phyloP scores from a whole-genome alignment of 169 alveolate genomes.

The Cryptosporidium canis region DNA sequence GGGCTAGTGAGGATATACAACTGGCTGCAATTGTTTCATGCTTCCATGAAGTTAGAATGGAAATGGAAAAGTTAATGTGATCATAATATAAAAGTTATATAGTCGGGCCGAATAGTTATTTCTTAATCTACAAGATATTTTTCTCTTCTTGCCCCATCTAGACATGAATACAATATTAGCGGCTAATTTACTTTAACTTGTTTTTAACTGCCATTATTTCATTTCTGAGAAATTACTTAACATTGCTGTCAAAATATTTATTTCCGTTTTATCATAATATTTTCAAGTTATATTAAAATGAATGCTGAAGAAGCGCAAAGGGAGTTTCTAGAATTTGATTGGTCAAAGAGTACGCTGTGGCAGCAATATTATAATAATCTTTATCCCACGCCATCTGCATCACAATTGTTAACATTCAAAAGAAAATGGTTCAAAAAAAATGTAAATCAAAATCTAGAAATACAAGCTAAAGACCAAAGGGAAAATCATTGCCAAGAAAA shows the following conservation, averaged over 20 bases:
- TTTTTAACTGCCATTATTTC: not conserved
- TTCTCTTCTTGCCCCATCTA: not conserved
- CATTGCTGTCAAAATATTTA: not conserved
- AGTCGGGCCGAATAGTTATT: not conserved
- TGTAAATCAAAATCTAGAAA: conserved; percentile 20
- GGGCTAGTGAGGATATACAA: conserved; percentile 84
- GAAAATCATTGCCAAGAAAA: not conserved
- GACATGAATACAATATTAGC: conserved; percentile 1
- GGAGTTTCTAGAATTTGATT: conserved; percentile 32
- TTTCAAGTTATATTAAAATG: not conserved
- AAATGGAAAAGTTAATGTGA: conserved; percentile 77
- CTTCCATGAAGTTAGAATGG: conserved; percentile 83
- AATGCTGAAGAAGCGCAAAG: conserved; percentile 42
- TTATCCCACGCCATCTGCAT: conserved; percentile 60
- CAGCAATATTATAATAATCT: conserved; percentile 61
- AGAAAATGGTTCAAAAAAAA: conserved; percentile 70
- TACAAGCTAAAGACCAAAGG: conserved; percentile 4
- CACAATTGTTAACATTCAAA: conserved; percentile 22
- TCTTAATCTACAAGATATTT: not conserved
- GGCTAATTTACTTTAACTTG: not conserved
- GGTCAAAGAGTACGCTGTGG: conserved; percentile 52
- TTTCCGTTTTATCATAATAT: not conserved
- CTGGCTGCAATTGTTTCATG: conserved; percentile 85
- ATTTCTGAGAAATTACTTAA: not conserved
- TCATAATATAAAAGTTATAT: not conserved